Conservation (phyloP, 495 filamentous ascomycete species). For the Collariella sp. region DNA sequence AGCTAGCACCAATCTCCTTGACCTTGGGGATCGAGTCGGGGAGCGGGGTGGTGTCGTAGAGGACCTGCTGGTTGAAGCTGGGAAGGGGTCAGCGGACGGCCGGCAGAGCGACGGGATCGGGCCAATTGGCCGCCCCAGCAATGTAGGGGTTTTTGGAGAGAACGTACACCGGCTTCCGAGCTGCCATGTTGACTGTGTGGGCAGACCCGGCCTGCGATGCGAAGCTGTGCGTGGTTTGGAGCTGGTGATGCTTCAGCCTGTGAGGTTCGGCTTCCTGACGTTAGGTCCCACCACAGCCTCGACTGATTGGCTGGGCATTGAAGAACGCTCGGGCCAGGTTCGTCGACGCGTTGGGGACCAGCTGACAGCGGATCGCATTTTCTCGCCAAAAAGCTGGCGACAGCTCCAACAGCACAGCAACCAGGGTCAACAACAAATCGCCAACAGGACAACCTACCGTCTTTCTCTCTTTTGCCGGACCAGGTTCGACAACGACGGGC, state of each 20-base stretch:
- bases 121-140: constrained; percentile 17
- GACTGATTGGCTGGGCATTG: constrained; percentile 17
- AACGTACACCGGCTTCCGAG: constrained; percentile 44
- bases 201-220: constrained; percentile 20
- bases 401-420: background rate
- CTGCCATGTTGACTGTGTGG: constrained; percentile 38
- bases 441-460: background rate
- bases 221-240: constrained; percentile 27
- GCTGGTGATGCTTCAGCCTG: constrained; percentile 14
- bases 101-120: background rate
- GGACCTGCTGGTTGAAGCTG: constrained; percentile 88
- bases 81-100: constrained; percentile 19
- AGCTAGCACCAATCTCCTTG: constrained; percentile 81
- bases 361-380: background rate
- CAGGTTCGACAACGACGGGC: background rate
- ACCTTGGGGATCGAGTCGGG: constrained; percentile 85
- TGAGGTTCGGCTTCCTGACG: constrained; percentile 24
- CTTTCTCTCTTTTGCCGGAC: background rate
- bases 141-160: background rate
- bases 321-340: constrained; percentile 2
- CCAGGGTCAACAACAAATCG: background rate
- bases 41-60: constrained; percentile 93
- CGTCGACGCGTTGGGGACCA: background rate
- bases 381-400: constrained; percentile 3
- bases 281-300: constrained; percentile 10